Base-by-base conservation (phyloP, 1,284 basidiomycete species). In the Heterobasidion parviporum region DNA sequence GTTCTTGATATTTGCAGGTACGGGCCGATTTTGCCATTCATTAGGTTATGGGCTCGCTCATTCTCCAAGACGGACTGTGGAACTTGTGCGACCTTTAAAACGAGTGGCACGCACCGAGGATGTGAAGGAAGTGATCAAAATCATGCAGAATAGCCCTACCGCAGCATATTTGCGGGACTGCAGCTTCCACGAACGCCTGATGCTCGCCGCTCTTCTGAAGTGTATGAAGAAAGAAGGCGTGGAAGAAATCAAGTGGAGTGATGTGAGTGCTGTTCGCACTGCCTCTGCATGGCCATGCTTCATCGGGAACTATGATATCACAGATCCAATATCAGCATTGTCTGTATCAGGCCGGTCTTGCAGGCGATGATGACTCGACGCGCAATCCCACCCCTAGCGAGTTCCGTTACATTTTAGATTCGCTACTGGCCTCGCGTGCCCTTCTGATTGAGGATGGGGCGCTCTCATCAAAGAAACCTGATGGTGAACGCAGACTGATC, bases 1-100 rank as follows among this genome's bases (percentile, higher is more conserved):
- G 92, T 96, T 36, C 76, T 99, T 56, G 97, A 99, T 68, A 90
- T 97, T 33, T 98, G 94, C 73, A 79, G 93, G 81, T 87, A 59
- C 53, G 70, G 26, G 41, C 33, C 26, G 26, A 26, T 26, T 26
- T 26, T 26, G 26, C 26, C 14, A 53, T 43, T 26, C 16, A 8
- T 33, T 34, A 3, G 26, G 26, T 26, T 26, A 26, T 26, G 6
- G 26, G 26, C 6, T 18, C 43, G 16, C 18, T 33, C 44, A 53
- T 12, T 54, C 10, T 20, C 12, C 18, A 20, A 89, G 92, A 62
- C 86, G 93, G 5, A 86, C 92, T 0, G 90, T 94, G 4, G 94
- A 96, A 66, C 79, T 91, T n/a, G 83, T 85, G 6, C 77, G 77
- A 56, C 68, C 74, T 38, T 70, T 70, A 1, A 72, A 72, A 55